Conservation (phyloP, 495 filamentous ascomycete genomes). For the Penicillium manginii region DNA sequence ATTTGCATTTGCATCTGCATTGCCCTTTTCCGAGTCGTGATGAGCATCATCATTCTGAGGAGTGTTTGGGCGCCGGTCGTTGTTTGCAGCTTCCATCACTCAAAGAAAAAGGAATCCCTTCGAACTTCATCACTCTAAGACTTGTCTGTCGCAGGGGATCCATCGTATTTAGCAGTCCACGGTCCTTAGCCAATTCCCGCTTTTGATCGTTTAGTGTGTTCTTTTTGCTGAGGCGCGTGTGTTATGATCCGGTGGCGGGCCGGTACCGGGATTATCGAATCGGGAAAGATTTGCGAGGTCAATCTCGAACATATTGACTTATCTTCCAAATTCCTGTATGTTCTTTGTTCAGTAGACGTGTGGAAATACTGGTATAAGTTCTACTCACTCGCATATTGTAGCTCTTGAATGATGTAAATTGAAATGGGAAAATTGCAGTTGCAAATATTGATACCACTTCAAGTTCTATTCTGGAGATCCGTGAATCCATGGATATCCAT, state of each 20-base stretch:
- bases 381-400: no score
- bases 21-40: background rate
- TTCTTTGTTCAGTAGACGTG: no score
- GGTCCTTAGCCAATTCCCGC: no score
- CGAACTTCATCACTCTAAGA: background rate
- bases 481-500: no score
- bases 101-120: background rate
- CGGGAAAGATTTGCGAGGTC: background rate
- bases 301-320: background rate
- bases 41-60: background rate
- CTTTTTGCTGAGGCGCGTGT: background rate
- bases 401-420: no score
- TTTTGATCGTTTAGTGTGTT: background rate
- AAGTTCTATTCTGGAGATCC: no score
- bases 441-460: no score
- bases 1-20: background rate
- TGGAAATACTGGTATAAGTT: no score
- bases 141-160: background rate
- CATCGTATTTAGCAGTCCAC: background rate
- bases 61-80: background rate
- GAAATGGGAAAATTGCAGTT: no score
- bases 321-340: background rate
- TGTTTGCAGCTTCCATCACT: background rate
- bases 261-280: constrained; percentile 15
- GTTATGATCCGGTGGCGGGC: constrained; percentile 14